Percentiles rank a stretch among this genome's conserved stretches.
phyloP scores from a whole-genome alignment of 768 basidiomycete genomes.

The Xanthoconium purpureum region DNA sequence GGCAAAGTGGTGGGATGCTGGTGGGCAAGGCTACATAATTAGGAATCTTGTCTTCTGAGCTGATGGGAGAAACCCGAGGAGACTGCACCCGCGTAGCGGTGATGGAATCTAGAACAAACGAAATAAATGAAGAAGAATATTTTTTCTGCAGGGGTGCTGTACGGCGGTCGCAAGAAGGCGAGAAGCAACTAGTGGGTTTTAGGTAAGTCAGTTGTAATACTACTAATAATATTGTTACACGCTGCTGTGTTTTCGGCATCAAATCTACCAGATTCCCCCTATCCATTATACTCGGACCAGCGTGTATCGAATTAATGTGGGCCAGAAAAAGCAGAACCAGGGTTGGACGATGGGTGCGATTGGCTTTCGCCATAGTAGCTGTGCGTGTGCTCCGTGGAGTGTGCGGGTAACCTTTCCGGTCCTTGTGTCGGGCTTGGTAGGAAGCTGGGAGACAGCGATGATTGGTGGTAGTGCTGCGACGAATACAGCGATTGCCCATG shows the following conservation, averaged over 20 bases:
- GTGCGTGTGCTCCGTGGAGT: slow-evolving; percentile 28
- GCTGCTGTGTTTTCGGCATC: slow-evolving; percentile 21
- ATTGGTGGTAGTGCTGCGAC: slow-evolving; percentile 31
- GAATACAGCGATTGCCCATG: slow-evolving; percentile 30
- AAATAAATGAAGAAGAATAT: slow-evolving; percentile 15
- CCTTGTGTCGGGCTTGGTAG: slow-evolving; percentile 31
- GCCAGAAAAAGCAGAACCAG: slow-evolving; percentile 29
- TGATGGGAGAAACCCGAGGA: slow-evolving; percentile 20
- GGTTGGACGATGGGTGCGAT: slow-evolving; percentile 24
- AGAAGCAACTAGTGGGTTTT: slow-evolving; percentile 29
- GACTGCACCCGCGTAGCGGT: slow-evolving; percentile 22
- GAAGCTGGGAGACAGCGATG: slow-evolving; percentile 28
- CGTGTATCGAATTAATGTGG: slow-evolving; percentile 23
- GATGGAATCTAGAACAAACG: slow-evolving; percentile 21
- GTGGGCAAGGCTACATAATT: slow-evolving; percentile 19
- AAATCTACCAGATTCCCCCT: slow-evolving; percentile 21
- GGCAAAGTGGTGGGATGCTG: slow-evolving; percentile 20
- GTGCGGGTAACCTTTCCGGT: slow-evolving; percentile 28
- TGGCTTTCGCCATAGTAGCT: slow-evolving; percentile 32
- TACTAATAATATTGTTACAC: slow-evolving; percentile 36
- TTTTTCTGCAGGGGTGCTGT: slow-evolving; percentile 17
- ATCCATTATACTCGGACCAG: slow-evolving; percentile 9
- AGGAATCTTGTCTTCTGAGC: slow-evolving; percentile 18
- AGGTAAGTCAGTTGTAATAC: slow-evolving; percentile 33
- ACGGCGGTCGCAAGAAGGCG: slow-evolving; percentile 30